Conservation (phyloP, 2,329 filamentous ascomycete genomes). For the Trichoderma sp. region DNA sequence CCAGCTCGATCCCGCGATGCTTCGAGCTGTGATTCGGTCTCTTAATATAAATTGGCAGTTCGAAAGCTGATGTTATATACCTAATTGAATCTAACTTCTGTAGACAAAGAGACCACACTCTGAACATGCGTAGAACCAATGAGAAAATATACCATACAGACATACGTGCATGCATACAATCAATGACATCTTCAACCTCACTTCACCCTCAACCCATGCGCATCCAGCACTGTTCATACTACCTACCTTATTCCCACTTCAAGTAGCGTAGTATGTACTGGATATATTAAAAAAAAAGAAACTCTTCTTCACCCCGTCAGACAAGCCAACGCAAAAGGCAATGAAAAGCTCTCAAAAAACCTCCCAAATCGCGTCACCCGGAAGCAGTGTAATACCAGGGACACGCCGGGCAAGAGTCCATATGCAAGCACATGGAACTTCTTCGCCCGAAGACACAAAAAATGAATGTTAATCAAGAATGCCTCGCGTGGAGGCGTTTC, state of each 20-base stretch:
- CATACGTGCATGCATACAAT: too few relatives aligned
- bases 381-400: slow-evolving; percentile 49
- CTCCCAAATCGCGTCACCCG: slow-evolving; percentile 44
- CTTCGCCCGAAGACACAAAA: slow-evolving; percentile 38
- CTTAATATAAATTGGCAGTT: too few relatives aligned
- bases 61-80: too few relatives aligned
- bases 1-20: neutral
- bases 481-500: slow-evolving; percentile 72
- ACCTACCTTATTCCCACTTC: too few relatives aligned
- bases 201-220: too few relatives aligned
- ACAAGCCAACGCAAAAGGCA: slow-evolving; percentile 34
- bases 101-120: too few relatives aligned
- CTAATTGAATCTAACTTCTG: too few relatives aligned
- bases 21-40: fast-evolving
- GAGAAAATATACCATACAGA: too few relatives aligned
- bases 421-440: slow-evolving; percentile 46
- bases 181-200: too few relatives aligned
- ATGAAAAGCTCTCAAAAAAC: slow-evolving; percentile 40
- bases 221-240: too few relatives aligned
- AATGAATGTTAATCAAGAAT: slow-evolving; percentile 78
- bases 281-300: neutral
- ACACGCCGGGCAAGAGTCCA: slow-evolving; percentile 42
- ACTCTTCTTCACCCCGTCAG: slow-evolving; percentile 27
- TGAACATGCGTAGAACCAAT: too few relatives aligned
- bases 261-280: too few relatives aligned